Evolutionary conservation across 768 basidiomycete species (phyloP), one percentile per base, ranked within the genome.

Genomic region (Phaffia australis): DNA sequence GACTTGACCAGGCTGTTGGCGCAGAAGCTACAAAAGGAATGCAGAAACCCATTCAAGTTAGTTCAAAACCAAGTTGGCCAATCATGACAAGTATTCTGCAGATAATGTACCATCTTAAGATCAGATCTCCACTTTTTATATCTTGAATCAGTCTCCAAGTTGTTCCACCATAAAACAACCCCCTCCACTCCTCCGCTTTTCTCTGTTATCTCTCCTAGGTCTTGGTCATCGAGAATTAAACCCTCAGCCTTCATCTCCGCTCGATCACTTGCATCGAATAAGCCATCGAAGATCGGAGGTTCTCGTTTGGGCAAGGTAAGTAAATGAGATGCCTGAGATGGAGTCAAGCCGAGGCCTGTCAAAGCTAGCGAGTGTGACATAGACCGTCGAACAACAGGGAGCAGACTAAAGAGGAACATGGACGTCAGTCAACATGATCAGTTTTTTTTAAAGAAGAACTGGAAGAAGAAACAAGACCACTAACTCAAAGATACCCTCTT

Each of bases 181-280:
- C 77, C 80, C 0, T 18, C 21, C 15, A 9, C 3, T 29, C 56
- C 47, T 30, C 86, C 89, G 1, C 82, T 89, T 74, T 99, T 95
- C 3, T 74, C 35, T 11, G 35, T 42, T 42, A 5, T 42, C 35
- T 42, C 35, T 5, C 11, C 35, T 42, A 42, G 11, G 11, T 11
- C 35, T 42, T 42, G 35, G 35, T 42, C 35, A 5, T 42, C 11
- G 4, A 42, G 6, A 5, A 11, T 42, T 11, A 42, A 42, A 5
- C 35, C 35, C 35, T 42, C 35, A 42, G 35, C 35, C 4, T 42
- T 11, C 35, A 42, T 42, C 35, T 42, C 35, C 6, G 6, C 72
- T 21, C 88, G 79, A 76, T 99, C 94, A 66, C 87, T 90, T 1
- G 91, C 87, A 75, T 98, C 95, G 65, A 94, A 86, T n/a, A 95